A percentile compares a stretch with the other conserved stretches of the same genome.
These are phyloP conservation scores for Starmerella scarabaei DNA, from an alignment of 805 yeast species.

Conservation along the genomic window DNA sequence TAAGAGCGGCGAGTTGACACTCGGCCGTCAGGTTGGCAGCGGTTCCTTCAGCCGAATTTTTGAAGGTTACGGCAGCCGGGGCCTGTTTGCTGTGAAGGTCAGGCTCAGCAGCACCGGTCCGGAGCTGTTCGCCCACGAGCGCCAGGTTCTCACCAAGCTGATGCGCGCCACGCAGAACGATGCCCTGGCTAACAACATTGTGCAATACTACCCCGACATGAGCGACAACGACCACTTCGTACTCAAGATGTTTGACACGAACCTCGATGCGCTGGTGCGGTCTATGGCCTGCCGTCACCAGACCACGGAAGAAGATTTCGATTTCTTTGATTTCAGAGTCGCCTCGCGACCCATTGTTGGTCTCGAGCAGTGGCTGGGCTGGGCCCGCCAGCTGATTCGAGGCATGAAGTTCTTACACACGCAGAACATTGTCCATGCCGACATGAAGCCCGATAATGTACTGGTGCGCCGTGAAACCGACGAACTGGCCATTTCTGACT, in stretches of 20 bases:
- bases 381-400: slow-evolving; percentile 21
- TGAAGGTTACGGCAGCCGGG: slow-evolving; percentile 39
- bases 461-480: slow-evolving; percentile 22
- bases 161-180: not conserved
- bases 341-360: slow-evolving; percentile 21
- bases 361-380: slow-evolving; percentile 18
- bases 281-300: slow-evolving; percentile 2
- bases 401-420: slow-evolving; percentile 22
- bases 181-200: slow-evolving; percentile 1
- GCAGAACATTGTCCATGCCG: slow-evolving; percentile 33
- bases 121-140: slow-evolving; percentile 13
- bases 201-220: slow-evolving; percentile 12
- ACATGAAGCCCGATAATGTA: slow-evolving; percentile 37
- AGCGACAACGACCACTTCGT: slow-evolving; percentile 15
- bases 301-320: slow-evolving; percentile 1
- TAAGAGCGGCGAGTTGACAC: slow-evolving; percentile 25
- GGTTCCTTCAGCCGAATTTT: slow-evolving; percentile 90
- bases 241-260: slow-evolving; percentile 15
- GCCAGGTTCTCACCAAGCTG: slow-evolving; percentile 9
- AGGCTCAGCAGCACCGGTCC: slow-evolving; percentile 14
- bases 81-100: slow-evolving; percentile 54
- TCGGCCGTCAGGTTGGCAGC: slow-evolving; percentile 32
- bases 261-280: slow-evolving; percentile 8
- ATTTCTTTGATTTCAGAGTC: slow-evolving; percentile 14
- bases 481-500: slow-evolving; percentile 35